phyloP scores from a whole-genome alignment of 257 asterid species.

The Henckelia pumila region DNA sequence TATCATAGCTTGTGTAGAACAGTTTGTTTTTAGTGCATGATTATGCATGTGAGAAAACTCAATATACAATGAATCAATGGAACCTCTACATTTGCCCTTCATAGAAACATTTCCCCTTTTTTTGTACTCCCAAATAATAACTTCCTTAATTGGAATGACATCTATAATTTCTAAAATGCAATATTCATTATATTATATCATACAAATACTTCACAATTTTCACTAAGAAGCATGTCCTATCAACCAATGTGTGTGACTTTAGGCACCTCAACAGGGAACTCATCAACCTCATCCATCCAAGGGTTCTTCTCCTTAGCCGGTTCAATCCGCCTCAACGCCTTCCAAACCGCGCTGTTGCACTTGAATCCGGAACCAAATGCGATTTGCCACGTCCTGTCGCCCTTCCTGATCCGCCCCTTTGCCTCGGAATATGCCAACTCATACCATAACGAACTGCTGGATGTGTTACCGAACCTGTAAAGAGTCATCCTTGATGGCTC shows the following conservation, averaged over 20 bases:
- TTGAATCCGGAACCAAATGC: conserved; percentile 60
- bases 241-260: conserved; percentile 18
- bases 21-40: no score
- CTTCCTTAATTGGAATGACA: not conserved
- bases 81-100: not conserved
- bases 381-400: conserved; percentile 54
- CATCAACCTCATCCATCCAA: conserved; percentile 45
- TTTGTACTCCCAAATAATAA: no score
- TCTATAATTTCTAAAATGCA: not conserved
- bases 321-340: conserved; percentile 33
- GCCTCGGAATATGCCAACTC: conserved; percentile 48
- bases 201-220: not conserved
- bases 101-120: no score
- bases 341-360: conserved; percentile 58
- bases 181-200: not conserved
- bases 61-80: not conserved
- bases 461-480: conserved; percentile 50
- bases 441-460: conserved; percentile 51
- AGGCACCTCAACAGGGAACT: conserved; percentile 55
- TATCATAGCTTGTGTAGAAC: no score
- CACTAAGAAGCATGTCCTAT: not conserved
- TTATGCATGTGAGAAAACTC: not conserved
- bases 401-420: conserved; percentile 47
- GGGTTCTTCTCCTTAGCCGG: conserved; percentile 47
- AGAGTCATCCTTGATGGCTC: conserved; percentile 60